These are phyloP conservation scores for Gossypium australe DNA, from an alignment of 345 rosid genomes.

Conservation along the genomic window DNA sequence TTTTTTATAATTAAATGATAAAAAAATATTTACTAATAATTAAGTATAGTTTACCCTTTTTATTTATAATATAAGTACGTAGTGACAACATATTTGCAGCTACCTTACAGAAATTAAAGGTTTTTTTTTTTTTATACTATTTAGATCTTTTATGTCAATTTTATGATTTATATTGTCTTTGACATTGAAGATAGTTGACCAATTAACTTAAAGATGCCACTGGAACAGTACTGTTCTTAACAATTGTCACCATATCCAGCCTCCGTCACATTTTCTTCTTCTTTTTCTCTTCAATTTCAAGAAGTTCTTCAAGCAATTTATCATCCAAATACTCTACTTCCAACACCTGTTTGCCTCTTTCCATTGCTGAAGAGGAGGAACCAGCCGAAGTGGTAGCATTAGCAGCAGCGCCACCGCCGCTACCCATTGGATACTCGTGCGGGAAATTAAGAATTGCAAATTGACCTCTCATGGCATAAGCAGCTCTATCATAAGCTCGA, in stretches of 20 bases:
- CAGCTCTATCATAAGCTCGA: constrained; percentile 81
- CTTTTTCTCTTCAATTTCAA: neutral
- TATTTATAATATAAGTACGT: neutral
- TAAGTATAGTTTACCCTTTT: too few relatives aligned
- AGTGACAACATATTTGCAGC: neutral
- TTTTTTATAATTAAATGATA: too few relatives aligned
- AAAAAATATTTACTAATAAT: neutral
- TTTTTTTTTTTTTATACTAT: too few relatives aligned
- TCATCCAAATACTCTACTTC: constrained; percentile 80
- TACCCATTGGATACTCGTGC: constrained; percentile 48
- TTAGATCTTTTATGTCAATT: too few relatives aligned
- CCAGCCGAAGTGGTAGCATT: neutral
- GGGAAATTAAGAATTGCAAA: constrained; percentile 77
- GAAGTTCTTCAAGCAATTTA: constrained; percentile 47
- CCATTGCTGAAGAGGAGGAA: neutral
- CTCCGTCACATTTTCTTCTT: neutral
- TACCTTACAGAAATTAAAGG: neutral
- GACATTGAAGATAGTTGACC: too few relatives aligned
- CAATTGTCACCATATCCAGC: too few relatives aligned
- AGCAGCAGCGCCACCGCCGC: constrained; percentile 7
- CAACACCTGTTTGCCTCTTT: neutral
- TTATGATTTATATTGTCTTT: too few relatives aligned
- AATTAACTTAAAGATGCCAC: neutral
- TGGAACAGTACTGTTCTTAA: neutral
- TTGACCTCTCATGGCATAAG: constrained; percentile 81